A percentile compares a stretch with the other conserved stretches of the same genome.
Evolutionary conservation across 75 land plant species (phyloP).

Genomic region (Picea glauca): DNA sequence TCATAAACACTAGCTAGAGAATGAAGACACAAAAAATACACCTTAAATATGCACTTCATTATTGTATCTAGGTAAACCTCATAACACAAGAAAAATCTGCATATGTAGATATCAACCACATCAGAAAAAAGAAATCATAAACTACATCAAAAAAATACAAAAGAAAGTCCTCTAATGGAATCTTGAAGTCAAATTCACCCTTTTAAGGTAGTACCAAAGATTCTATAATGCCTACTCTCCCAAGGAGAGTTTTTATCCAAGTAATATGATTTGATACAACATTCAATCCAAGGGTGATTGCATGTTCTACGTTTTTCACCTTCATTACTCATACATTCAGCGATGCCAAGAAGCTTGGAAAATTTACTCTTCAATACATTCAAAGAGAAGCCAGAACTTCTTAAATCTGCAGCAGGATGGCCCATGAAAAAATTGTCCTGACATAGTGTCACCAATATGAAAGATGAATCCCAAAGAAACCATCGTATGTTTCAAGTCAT

Average conservation of each 20-base stretch:
- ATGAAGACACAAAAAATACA: neutral
- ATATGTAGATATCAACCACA: no score
- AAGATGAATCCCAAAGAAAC: neutral
- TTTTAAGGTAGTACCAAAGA: slow-evolving; percentile 58
- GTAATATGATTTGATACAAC: slow-evolving; percentile 74
- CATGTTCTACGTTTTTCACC: slow-evolving; percentile 19
- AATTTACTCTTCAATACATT: slow-evolving; percentile 43
- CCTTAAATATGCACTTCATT: neutral
- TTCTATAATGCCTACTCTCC: slow-evolving; percentile 53
- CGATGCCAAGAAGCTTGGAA: slow-evolving; percentile 54
- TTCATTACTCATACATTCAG: slow-evolving; percentile 8
- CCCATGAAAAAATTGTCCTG: slow-evolving; percentile 77
- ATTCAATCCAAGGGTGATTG: slow-evolving; percentile 78
- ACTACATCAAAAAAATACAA: neutral
- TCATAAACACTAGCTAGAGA: no score
- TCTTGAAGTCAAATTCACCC: slow-evolving; percentile 17
- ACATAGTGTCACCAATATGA: neutral
- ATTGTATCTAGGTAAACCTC: neutral
- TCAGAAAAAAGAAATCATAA: neutral
- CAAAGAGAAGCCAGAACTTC: slow-evolving; percentile 14
- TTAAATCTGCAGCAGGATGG: slow-evolving; percentile 30
- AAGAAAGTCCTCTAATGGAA: neutral
- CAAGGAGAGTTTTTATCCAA: slow-evolving; percentile 38
- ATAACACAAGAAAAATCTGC: neutral
- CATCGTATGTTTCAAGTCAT: neutral